Evolutionary conservation across 768 basidiomycete genomes (phyloP), one percentile per base, ranked within the genome.

Genomic region (Rhizopogon sp.): DNA sequence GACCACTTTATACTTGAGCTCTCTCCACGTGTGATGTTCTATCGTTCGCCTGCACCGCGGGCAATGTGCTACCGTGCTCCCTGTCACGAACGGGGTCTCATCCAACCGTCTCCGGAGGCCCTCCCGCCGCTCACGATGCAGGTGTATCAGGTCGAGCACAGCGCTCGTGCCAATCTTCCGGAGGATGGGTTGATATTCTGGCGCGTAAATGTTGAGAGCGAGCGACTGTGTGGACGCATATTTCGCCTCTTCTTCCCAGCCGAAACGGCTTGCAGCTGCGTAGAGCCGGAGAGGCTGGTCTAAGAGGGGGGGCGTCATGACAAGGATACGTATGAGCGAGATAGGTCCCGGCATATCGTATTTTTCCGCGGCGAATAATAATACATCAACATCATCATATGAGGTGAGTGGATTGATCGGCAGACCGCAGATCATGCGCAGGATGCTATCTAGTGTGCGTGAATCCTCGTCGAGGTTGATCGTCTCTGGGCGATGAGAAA

Each of bases 311-410:
- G 78, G 79, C 0, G 79, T 79, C 64, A 78, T 74, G 52, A 81
- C 71, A n/a, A 81, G 74, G 35, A 82, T 77, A 39, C 82, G 82
- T 49, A 85, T 67, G 58, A 85, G 77, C 6, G 82, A 83, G 55
- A 74, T 71, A 1, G 84, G 82, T 0, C 85, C 85, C 0, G 80
- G 77, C 81, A 85, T 87, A 37, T 86, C 85, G 64, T 87, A 87
- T 62, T 85, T 85, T 62, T 87, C 84, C 0, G 84, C 79, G 0
- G 83, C 82, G 52, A 76, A 82, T 11, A 87, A 68, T n/a, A 87
- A 61, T 3, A 74, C 66, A 53, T 87, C 84, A 51, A 87, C 68
- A 33, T 67, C 56, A 59, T 84, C 83, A 63, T 79, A 81, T 1
- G 79, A 78, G 39, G 72, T 70, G 25, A 83, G 67, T 3, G 69